Evolutionary conservation across 106 monocot genomes (phyloP).

Genomic region (Cymbidium sinense): DNA sequence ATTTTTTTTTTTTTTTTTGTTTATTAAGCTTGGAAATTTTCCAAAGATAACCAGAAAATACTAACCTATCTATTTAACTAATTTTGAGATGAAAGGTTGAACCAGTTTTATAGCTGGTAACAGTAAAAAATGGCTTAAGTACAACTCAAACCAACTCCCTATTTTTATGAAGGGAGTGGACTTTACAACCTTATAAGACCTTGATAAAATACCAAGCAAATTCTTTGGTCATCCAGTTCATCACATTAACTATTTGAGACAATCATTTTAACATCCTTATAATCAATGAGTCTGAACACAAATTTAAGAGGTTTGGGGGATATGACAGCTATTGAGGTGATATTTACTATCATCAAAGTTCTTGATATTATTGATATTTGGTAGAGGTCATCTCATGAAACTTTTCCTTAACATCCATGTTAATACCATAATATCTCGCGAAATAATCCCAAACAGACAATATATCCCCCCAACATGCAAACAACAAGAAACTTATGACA

Average conservation of each 20-base stretch:
- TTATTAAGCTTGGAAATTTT: too few relatives aligned
- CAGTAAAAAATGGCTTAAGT: too few relatives aligned
- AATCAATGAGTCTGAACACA: too few relatives aligned
- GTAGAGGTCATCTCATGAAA: background rate
- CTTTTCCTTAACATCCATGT: background rate
- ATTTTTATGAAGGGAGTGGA: too few relatives aligned
- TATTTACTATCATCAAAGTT: background rate
- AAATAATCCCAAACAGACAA: background rate
- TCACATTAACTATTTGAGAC: too few relatives aligned
- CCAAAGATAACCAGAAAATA: too few relatives aligned
- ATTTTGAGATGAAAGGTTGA: background rate
- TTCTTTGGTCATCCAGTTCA: too few relatives aligned
- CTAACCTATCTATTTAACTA: background rate
- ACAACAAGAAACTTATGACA: background rate
- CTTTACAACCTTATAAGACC: too few relatives aligned
- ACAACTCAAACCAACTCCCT: too few relatives aligned
- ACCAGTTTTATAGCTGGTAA: background rate
- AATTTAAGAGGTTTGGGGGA: background rate
- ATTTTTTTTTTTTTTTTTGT: too few relatives aligned
- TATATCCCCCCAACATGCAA: background rate
- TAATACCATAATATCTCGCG: background rate
- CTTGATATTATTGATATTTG: background rate
- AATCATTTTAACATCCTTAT: too few relatives aligned
- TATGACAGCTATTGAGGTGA: background rate
- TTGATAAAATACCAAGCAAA: too few relatives aligned